Percentiles rank a stretch among this genome's conserved stretches.
Conservation (phyloP, 805 yeast genomes). For the Kockiozyma suomiensis region DNA sequence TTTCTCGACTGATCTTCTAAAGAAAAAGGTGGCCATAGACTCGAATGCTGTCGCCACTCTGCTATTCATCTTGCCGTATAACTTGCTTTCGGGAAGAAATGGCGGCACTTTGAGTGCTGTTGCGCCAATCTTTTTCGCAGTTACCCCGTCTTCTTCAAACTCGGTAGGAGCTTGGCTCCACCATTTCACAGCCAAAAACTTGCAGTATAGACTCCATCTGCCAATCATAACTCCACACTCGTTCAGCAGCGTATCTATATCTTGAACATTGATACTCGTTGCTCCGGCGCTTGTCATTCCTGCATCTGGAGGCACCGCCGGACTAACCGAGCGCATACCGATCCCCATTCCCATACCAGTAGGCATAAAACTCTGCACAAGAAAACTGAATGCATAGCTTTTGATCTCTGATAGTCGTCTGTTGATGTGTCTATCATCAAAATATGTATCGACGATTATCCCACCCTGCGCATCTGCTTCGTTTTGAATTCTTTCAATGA, state of each 20-base stretch:
- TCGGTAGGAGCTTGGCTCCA: conserved; percentile 24
- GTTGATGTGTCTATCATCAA: conserved; percentile 68
- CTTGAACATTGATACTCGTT: conserved; percentile 51
- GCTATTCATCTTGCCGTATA: conserved; percentile 56
- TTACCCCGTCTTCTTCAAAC: not conserved
- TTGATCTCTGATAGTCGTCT: conserved; percentile 57
- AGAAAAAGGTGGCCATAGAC: conserved; percentile 61
- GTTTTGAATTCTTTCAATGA: conserved; percentile 72
- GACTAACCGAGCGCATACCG: conserved; percentile 35
- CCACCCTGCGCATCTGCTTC: conserved; percentile 96
- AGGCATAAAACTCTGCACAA: conserved; percentile 44
- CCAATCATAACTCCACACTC: conserved; percentile 79
- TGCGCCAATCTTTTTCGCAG: conserved; percentile 16
- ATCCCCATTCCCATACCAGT: conserved; percentile 27
- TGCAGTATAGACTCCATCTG: conserved; percentile 75
- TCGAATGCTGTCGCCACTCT: conserved; percentile 67
- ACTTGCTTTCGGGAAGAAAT: conserved; percentile 56
- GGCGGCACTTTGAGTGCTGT: conserved; percentile 47
- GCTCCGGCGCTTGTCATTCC: conserved; percentile 15
- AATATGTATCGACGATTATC: conserved; percentile 79
- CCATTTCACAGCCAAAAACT: conserved; percentile 34
- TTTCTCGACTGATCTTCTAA: conserved; percentile 77
- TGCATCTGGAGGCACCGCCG: conserved; percentile 40
- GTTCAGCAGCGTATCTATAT: conserved; percentile 64
- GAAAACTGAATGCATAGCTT: conserved; percentile 55